These are phyloP conservation scores for Aspergillus quadrilineatus DNA, from an alignment of 2,329 filamentous ascomycete species.

Conservation along the genomic window DNA sequence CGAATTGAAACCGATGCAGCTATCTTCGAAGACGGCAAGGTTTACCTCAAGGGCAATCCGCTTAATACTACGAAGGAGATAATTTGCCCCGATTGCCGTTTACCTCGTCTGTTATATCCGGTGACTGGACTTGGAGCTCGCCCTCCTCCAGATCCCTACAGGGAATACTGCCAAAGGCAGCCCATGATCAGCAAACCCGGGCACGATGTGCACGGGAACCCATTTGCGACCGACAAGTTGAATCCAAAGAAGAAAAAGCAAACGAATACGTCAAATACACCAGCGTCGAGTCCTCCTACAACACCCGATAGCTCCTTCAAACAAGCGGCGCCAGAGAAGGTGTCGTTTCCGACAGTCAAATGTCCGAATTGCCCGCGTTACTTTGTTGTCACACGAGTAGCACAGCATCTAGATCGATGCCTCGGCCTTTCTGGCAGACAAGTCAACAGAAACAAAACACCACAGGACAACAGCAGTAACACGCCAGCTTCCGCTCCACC, in stretches of 20 bases:
- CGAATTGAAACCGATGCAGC: constrained; percentile 53
- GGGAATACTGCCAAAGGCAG: constrained; percentile 60
- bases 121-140: constrained; percentile 52
- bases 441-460: constrained; percentile 47
- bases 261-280: constrained; percentile 33
- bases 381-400: constrained; percentile 60
- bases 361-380: constrained; percentile 63
- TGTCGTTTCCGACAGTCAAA: constrained; percentile 45
- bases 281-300: constrained; percentile 36
- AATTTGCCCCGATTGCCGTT: constrained; percentile 60
- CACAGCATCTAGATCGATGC: constrained; percentile 62
- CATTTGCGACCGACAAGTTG: constrained; percentile 41
- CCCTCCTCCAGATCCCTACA: constrained; percentile 49
- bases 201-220: constrained; percentile 62
- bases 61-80: constrained; percentile 60
- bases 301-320: constrained; percentile 35
- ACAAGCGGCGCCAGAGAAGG: constrained; percentile 29
- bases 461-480: constrained; percentile 45
- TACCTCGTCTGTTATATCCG: constrained; percentile 60
- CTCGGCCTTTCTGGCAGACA: constrained; percentile 57
- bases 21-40: constrained; percentile 53
- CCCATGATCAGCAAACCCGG: constrained; percentile 58
- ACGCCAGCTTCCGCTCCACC: constrained; percentile 34
- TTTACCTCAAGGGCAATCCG: constrained; percentile 58
- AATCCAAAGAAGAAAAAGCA: constrained; percentile 50